A percentile compares a stretch with the other conserved stretches of the same genome.
Conservation (phyloP, 805 yeast species). For the Geotrichum ghanense region DNA sequence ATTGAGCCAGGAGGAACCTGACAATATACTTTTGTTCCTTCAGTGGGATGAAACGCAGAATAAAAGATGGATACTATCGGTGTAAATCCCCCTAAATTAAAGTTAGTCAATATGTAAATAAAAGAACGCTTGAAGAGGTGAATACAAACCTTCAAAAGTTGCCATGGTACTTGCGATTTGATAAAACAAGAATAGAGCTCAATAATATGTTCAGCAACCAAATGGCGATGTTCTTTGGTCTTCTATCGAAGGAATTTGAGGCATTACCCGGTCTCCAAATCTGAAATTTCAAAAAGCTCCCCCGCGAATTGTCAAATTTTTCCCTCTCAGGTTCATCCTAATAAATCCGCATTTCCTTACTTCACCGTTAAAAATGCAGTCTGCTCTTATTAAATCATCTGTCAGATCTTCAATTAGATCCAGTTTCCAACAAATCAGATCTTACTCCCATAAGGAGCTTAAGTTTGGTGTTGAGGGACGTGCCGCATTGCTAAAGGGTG, state of each 20-base stretch:
- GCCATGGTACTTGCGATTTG: no score
- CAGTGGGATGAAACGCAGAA: slow-evolving; percentile 89
- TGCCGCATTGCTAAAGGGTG: slow-evolving; percentile 88
- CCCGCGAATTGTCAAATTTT: neutral
- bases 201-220: no score
- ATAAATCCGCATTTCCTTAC: neutral
- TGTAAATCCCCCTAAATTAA: slow-evolving; percentile 45
- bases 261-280: no score
- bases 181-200: no score
- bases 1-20: slow-evolving; percentile 80
- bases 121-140: no score
- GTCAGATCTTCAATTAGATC: slow-evolving; percentile 10
- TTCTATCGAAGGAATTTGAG: no score
- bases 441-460: slow-evolving; percentile 68
- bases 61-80: slow-evolving; percentile 86
- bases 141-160: slow-evolving; percentile 6
- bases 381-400: slow-evolving; percentile 14
- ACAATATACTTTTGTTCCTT: slow-evolving; percentile 83
- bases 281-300: neutral
- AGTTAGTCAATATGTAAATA: slow-evolving; percentile 1
- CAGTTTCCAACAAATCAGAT: slow-evolving; percentile 22
- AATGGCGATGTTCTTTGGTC: no score
- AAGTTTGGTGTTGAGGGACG: slow-evolving; percentile 97
- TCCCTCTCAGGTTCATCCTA: neutral
- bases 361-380: slow-evolving; percentile 12